Evolutionary conservation across 495 filamentous ascomycete genomes (phyloP).

Genomic region (Pseudotulostoma volvatum): DNA sequence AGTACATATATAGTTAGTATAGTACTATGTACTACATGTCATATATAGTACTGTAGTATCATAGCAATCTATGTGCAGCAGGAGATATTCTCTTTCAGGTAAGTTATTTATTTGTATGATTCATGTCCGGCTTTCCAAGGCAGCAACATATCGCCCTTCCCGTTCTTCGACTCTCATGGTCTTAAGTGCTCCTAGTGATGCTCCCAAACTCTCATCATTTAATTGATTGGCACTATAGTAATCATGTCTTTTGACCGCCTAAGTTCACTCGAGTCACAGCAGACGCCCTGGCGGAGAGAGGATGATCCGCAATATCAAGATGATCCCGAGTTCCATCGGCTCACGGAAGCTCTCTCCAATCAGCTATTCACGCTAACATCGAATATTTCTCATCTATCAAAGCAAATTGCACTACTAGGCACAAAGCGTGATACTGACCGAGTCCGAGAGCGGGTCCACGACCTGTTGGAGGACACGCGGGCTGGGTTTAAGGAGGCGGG

Average conservation of each 20-base stretch:
- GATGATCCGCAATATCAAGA: constrained; percentile 66
- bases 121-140: no score
- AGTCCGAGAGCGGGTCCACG: constrained; percentile 77
- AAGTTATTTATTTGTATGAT: no score
- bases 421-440: constrained; percentile 82
- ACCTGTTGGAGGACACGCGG: constrained; percentile 68
- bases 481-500: constrained; percentile 82
- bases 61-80: no score
- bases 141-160: no score
- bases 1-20: no score
- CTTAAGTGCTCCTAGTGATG: no score
- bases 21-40: no score
- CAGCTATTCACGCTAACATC: constrained; percentile 75
- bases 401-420: constrained; percentile 69
- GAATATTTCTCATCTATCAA: constrained; percentile 64
- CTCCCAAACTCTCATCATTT: no score
- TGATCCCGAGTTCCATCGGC: constrained; percentile 77
- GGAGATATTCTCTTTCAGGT: no score
- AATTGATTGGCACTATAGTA: no score
- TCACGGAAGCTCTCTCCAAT: constrained; percentile 66
- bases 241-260: constrained; percentile 86
- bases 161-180: no score
- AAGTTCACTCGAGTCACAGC: constrained; percentile 68
- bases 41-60: no score
- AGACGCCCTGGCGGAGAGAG: constrained; percentile 43